Evolutionary conservation across 1,139 yeast genomes (phyloP).

Genomic region (Magnusiomyces clavatus): DNA sequence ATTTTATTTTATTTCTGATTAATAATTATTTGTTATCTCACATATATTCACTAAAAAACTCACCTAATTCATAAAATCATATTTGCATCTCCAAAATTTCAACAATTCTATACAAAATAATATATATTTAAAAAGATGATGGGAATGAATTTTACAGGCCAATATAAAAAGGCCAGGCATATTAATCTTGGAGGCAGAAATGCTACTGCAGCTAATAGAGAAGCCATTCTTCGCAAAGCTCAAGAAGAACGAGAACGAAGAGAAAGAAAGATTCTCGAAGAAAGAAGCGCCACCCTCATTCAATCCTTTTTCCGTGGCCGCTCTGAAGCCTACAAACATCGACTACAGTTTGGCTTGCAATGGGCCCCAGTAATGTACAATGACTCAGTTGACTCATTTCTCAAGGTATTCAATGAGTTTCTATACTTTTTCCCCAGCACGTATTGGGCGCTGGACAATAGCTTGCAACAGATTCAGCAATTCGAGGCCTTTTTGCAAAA

Average conservation of each 20-base stretch:
- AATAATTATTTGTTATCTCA: no score
- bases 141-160: constrained; percentile 33
- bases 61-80: no score
- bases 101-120: background rate
- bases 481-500: no score
- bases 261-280: constrained; percentile 45
- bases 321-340: no score
- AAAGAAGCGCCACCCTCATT: constrained; percentile 42
- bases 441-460: no score
- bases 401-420: no score
- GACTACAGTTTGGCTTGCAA: no score
- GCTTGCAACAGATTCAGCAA: no score
- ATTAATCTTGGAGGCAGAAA: constrained; percentile 64
- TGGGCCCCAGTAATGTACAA: no score
- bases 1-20: background rate
- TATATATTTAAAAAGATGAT: constrained; percentile 7
- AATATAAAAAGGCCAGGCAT: constrained; percentile 38
- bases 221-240: constrained; percentile 50
- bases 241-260: constrained; percentile 51
- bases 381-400: no score
- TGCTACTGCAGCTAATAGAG: constrained; percentile 25
- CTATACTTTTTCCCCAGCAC: no score
- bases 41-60: no score
- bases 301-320: constrained; percentile 35
- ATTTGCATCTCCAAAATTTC: background rate